Evolutionary conservation across 1,284 basidiomycete genomes (phyloP).

Genomic region (Pascua sp.): DNA sequence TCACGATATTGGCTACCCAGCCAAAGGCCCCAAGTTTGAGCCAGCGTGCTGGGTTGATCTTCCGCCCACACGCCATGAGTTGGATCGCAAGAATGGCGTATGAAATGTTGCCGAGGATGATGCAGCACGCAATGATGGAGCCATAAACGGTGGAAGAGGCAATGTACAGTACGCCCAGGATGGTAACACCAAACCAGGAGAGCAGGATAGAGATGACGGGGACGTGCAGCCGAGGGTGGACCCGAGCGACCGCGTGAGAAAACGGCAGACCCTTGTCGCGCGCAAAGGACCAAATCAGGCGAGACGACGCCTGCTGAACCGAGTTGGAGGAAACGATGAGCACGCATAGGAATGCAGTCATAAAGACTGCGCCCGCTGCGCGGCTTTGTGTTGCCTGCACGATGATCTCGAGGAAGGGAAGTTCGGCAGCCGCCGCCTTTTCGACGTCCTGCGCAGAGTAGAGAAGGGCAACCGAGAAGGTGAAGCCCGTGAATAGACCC

Average conservation of each 20-base stretch:
- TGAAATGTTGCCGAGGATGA: conserved; percentile 10
- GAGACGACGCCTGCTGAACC: conserved; percentile 2
- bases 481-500: conserved; percentile 4
- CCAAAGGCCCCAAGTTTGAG: conserved; percentile 2
- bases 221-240: not conserved
- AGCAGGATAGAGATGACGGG: conserved; percentile 7
- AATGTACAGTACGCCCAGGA: conserved; percentile 9
- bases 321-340: conserved; percentile 8
- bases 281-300: conserved; percentile 10
- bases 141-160: conserved; percentile 9
- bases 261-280: conserved; percentile 4
- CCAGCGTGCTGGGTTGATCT: conserved; percentile 1
- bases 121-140: conserved; percentile 7
- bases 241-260: not conserved
- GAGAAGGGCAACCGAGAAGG: conserved; percentile 2
- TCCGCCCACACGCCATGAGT: conserved; percentile 1
- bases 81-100: conserved; percentile 3
- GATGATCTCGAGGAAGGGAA: conserved; percentile 7
- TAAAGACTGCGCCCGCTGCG: conserved; percentile 2
- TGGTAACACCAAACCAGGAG: conserved; percentile 2
- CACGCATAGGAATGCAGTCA: not conserved
- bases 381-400: conserved; percentile 1
- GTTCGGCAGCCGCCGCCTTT: not conserved
- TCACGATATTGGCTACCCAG: conserved; percentile 3
- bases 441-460: conserved; percentile 7